Conservation (phyloP, 805 yeast genomes). For the Wickerhamiella azymoides region DNA sequence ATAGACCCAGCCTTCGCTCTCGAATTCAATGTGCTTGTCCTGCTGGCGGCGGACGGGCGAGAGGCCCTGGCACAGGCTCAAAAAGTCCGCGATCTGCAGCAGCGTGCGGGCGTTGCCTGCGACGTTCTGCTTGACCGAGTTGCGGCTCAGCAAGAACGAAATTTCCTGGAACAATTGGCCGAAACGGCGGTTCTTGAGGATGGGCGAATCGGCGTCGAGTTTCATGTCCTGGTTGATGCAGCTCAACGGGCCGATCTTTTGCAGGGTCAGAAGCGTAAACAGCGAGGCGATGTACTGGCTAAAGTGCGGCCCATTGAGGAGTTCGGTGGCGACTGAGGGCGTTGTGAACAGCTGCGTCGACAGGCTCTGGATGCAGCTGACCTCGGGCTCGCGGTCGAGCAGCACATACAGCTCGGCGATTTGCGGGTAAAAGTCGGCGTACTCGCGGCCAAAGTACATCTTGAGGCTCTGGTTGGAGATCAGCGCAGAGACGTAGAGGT, state of each 20-base stretch:
- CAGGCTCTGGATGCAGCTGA: slow-evolving; percentile 55
- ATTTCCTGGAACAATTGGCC: slow-evolving; percentile 69
- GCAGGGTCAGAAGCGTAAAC: slow-evolving; percentile 46
- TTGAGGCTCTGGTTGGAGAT: slow-evolving; percentile 47
- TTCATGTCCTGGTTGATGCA: slow-evolving; percentile 20
- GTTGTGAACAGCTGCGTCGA: slow-evolving; percentile 83
- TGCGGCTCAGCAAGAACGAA: slow-evolving; percentile 62
- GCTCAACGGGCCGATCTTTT: slow-evolving; percentile 33
- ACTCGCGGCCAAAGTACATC: slow-evolving; percentile 54
- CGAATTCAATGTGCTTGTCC: slow-evolving; percentile 77
- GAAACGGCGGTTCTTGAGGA: slow-evolving; percentile 52
- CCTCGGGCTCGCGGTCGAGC: slow-evolving; percentile 79
- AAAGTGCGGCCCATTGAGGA: slow-evolving; percentile 51
- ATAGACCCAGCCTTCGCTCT: slow-evolving; percentile 66
- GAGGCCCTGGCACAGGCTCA: slow-evolving; percentile 61
- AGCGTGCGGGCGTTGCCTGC: slow-evolving; percentile 34
- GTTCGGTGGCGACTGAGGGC: slow-evolving; percentile 58
- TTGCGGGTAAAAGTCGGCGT: slow-evolving; percentile 69
- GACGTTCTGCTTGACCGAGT: slow-evolving; percentile 38
- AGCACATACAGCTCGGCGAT: slow-evolving; percentile 55
- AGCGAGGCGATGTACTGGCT: slow-evolving; percentile 48
- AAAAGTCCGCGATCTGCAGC: slow-evolving; percentile 48
- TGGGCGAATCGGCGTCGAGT: slow-evolving; percentile 25
- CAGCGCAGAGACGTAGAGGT: slow-evolving; percentile 48
- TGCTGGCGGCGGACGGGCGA: slow-evolving; percentile 65